Conservation (phyloP, 495 filamentous ascomycete species). For the Xylaria intraflava region DNA sequence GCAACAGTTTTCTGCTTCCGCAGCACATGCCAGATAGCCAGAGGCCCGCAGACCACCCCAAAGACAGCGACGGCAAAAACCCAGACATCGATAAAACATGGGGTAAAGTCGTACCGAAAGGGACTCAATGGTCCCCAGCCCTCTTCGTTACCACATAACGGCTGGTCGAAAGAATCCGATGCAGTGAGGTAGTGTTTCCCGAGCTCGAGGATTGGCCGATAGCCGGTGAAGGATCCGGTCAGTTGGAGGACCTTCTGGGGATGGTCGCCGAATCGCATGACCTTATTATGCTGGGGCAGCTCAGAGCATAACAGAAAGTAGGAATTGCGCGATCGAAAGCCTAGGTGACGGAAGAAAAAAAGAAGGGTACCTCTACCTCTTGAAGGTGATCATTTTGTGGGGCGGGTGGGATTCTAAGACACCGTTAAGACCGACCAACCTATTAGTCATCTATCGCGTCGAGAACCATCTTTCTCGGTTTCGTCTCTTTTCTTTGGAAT, state of each 20-base stretch:
- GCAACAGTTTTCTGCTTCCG: constrained; percentile 55
- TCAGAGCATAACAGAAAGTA: constrained; percentile 24
- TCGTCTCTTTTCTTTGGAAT: too few relatives aligned
- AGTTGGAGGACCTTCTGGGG: constrained; percentile 41
- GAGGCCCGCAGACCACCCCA: constrained; percentile 67
- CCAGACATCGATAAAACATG: constrained; percentile 89
- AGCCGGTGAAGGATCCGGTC: constrained; percentile 50
- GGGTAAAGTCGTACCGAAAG: constrained; percentile 82
- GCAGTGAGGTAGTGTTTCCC: constrained; percentile 43
- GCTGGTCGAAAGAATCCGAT: constrained; percentile 43
- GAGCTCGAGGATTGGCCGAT: constrained; percentile 33
- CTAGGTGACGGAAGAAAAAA: constrained; percentile 21
- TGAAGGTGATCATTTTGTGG: background rate
- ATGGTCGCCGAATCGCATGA: constrained; percentile 27
- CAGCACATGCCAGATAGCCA: constrained; percentile 64
- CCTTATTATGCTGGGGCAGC: constrained; percentile 16
- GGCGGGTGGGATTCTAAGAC: background rate
- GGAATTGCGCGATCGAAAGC: constrained; percentile 23
- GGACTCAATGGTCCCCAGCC: constrained; percentile 93
- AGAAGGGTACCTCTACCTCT: background rate
- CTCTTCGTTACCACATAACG: constrained; percentile 78
- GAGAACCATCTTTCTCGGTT: too few relatives aligned
- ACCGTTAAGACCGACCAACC: too few relatives aligned
- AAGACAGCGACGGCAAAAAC: constrained; percentile 68
- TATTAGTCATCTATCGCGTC: constrained; percentile 7